Evolutionary conservation across 164 flowering plant genomes (phyloP), one percentile per base, ranked within the genome.

Genomic region (Stephania yunnanensis): DNA sequence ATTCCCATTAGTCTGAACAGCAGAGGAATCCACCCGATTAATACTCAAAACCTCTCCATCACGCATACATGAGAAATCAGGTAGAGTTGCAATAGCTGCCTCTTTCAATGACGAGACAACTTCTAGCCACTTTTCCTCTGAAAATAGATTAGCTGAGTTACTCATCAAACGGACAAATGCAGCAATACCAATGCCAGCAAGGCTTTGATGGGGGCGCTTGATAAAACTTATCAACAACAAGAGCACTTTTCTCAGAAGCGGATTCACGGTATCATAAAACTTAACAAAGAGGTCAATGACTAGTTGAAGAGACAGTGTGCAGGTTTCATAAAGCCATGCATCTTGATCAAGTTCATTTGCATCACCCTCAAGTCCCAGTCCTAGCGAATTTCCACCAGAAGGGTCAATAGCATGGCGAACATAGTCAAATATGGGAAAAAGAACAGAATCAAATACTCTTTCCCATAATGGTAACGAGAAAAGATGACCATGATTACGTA

Each of bases 311-410:
- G 99, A 95, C 81, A 92, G 78, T 20, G 98, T 94, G 84, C 99
- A 96, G 42, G 98, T 96, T 82, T 94, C 98, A 83, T 94, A 96
- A 25, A 96, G 93, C 99, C 99, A 96, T 52, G 95, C 88, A 89
- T 94, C 99, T 82, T 91, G 93, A 84, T 94, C 97, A 70, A 83
- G 88, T 71, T 94, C 98, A 71, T 81, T 86, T 2, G 74, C 71
- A 79, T 91, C 93, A 77, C 78, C 68, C 71, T 87, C 90, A 81
- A 70, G 55, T 58, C 78, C 97, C 46, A 85, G 87, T 22, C 76
- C 91, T 63, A 84, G 82, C 25, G 80, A 78, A 76, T 75, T 80
- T 46, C 83, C 92, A 31, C 91, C 88, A 69, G 95, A 87, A 69
- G 98, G 95, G 83, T 96, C 98, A 82, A 91, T 89, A 63, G 95